Base-by-base conservation (phyloP, 164 flowering plant genomes). In the Nymphaea thermarum region DNA sequence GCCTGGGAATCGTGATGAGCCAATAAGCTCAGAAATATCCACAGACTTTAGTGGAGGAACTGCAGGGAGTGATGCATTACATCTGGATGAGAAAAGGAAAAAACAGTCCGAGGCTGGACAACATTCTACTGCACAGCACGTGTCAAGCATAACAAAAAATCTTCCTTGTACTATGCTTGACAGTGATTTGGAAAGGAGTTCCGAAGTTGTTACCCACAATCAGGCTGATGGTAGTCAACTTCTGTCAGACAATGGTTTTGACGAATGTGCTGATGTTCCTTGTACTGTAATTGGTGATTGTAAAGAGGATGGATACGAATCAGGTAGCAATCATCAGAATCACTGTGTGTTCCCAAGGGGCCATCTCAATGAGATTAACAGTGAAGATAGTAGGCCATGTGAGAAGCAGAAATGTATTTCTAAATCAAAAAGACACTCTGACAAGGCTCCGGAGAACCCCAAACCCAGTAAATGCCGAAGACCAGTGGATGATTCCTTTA, bases 341-440 rank as follows among this genome's bases (percentile, higher is more conserved):
- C 55, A 47, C 12, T 6, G 11, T 47, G 55, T 47, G 12, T 47
- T 3, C 3, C 55, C 55, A 14, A 14, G 7, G 55, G 12, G 12
- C 55, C 55, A 47, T 47, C 55, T 47, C 11, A 47, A 47, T 7
- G 11, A 47, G 12, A 4, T 14, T 47, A 47, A 2, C 12, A 14
- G 12, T 6, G 55, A 47, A 4, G 55, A 47, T 47, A 14, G 55
- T 47, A 14, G 55, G 7, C 36, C 36, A 25, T 25, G 36, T 25
- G 36, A 25, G 36, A 25, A 25, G 36, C 7, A 47, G 61, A 81
- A 68, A 67, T 64, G 64, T 65, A 70, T 44, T 42, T 14, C 65
- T 4, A 86, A 86, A 72, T 74, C 85, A 15, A 94, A 94, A 80
- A 85, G 99, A 73, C 89, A 84, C 67, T 85, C 76, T 36, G 96